Percentiles rank a stretch among this genome's conserved stretches.
Evolutionary conservation across 2,329 filamentous ascomycete species (phyloP).

Genomic region (Curvularia lunata): DNA sequence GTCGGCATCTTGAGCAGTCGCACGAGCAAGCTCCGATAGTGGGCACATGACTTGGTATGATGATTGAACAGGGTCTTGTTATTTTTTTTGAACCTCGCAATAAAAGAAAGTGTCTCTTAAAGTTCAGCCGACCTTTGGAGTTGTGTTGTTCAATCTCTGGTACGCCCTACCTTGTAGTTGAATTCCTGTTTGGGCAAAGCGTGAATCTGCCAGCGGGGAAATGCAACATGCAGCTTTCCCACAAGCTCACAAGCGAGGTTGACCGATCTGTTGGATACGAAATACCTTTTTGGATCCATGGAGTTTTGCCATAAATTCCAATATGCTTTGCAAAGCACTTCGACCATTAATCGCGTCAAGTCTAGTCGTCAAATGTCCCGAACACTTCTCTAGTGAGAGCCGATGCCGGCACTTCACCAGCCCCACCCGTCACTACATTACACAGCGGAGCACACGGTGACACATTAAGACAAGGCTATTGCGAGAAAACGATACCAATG

Average conservation of each 20-base stretch:
- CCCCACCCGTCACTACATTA: not conserved
- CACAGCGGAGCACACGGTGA: not conserved
- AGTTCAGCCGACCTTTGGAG: no score
- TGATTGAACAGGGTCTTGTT: not conserved
- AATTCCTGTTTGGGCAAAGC: conserved; percentile 9
- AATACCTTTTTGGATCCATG: not conserved
- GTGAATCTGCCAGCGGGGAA: conserved; percentile 3
- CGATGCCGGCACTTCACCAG: conserved; percentile 3
- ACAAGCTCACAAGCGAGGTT: not conserved
- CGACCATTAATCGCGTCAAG: not conserved
- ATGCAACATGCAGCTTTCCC: not conserved
- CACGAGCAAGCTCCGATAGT: conserved; percentile 18
- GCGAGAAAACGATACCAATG: not conserved
- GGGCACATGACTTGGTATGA: conserved; percentile 24
- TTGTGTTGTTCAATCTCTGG: not conserved
- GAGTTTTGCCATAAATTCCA: not conserved
- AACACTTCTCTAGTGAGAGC: not conserved
- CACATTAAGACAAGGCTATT: not conserved
- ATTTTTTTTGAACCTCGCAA: no score
- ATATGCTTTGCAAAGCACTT: not conserved
- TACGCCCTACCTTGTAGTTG: conserved; percentile 3
- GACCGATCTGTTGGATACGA: not conserved
- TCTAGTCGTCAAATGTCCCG: not conserved
- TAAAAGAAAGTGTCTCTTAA: not conserved
- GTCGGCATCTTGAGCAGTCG: not conserved